Evolutionary conservation across 1,139 yeast species (phyloP).

Genomic region (Candida albicans): DNA sequence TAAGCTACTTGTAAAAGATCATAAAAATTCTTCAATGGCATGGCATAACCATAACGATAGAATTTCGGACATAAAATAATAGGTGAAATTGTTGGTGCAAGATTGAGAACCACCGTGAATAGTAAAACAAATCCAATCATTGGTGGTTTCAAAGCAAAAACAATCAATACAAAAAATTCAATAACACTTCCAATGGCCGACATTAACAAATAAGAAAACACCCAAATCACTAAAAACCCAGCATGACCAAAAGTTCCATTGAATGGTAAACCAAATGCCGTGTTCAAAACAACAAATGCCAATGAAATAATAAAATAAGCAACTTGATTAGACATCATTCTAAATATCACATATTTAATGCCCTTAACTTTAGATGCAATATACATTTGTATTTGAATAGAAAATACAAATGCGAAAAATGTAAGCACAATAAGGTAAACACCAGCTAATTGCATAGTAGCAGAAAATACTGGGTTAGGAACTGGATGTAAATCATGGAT

Average conservation of each 20-base stretch:
- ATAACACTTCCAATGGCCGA: constrained; percentile 53
- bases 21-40: constrained; percentile 51
- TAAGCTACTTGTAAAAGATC: constrained; percentile 47
- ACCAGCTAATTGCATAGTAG: constrained; percentile 34
- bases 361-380: constrained; percentile 36
- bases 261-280: constrained; percentile 43
- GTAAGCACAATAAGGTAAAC: constrained; percentile 27
- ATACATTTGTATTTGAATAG: constrained; percentile 26
- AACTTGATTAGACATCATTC: constrained; percentile 42
- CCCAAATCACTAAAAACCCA: constrained; percentile 68
- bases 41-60: constrained; percentile 51
- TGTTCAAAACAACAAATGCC: constrained; percentile 40
- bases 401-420: constrained; percentile 33
- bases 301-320: constrained; percentile 44
- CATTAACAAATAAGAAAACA: constrained; percentile 47
- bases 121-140: constrained; percentile 50
- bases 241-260: constrained; percentile 40
- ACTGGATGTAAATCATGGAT: constrained; percentile 25
- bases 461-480: constrained; percentile 24
- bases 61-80: constrained; percentile 45
- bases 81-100: constrained; percentile 51
- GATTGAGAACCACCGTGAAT: constrained; percentile 43
- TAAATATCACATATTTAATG: constrained; percentile 36
- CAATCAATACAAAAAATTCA: constrained; percentile 41
- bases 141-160: constrained; percentile 41